phyloP scores from a whole-genome alignment of 2,329 filamentous ascomycete species.

The Orbilia quercus region DNA sequence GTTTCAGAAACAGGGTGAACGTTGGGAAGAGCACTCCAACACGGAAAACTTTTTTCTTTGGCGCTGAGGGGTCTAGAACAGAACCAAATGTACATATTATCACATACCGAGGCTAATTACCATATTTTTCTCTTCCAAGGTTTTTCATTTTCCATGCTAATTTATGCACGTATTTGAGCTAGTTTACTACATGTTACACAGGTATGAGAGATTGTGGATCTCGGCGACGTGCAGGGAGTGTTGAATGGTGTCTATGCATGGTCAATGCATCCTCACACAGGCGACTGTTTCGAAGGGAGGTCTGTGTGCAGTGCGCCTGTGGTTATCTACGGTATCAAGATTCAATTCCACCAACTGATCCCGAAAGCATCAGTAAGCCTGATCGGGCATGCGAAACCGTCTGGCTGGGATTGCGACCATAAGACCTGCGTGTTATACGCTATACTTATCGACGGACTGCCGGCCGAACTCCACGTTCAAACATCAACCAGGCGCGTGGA shows the following conservation, averaged over 20 bases:
- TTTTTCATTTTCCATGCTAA: no score
- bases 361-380: background rate
- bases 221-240: slow-evolving; percentile 20
- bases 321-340: background rate
- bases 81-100: slow-evolving; percentile 25
- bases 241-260: slow-evolving; percentile 13
- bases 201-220: slow-evolving; percentile 14
- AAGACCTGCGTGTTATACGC: background rate
- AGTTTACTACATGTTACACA: slow-evolving; percentile 19
- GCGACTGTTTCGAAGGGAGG: slow-evolving; percentile 15
- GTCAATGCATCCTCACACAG: slow-evolving; percentile 23
- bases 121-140: no score
- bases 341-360: background rate
- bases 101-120: no score
- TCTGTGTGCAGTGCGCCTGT: background rate
- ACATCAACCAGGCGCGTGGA: no score
- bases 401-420: slow-evolving; percentile 3
- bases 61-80: background rate
- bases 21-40: no score
- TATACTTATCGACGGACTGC: background rate
- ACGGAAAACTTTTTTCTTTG: background rate
- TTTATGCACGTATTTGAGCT: no score
- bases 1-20: background rate
- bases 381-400: background rate
- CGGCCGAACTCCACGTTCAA: no score